A percentile compares a stretch with the other conserved stretches of the same genome.
phyloP scores from a whole-genome alignment of 169 alveolate genomes.

The Cryptosporidium xiaoi region DNA sequence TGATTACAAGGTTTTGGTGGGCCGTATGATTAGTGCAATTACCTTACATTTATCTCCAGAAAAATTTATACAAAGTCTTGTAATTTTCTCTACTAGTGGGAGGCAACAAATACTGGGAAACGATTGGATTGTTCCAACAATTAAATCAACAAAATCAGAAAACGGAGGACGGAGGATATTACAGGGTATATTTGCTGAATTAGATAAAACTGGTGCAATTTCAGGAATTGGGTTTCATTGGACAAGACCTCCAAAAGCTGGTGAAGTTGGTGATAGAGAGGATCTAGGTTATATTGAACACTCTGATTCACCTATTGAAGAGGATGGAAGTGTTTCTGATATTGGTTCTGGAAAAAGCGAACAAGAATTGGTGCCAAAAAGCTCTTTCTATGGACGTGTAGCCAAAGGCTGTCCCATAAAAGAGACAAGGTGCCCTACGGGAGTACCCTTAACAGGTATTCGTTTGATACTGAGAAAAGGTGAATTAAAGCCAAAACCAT shows the following conservation, averaged over 20 bases:
- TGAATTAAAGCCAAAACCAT: conserved; percentile 56
- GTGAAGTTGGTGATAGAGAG: conserved; percentile 68
- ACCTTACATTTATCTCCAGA: conserved; percentile 65
- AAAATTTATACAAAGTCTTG: conserved; percentile 64
- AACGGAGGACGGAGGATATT: conserved; percentile 54
- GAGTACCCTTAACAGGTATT: conserved; percentile 60
- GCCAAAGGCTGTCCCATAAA: conserved; percentile 53
- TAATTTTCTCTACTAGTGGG: conserved; percentile 38
- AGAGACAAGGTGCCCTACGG: conserved; percentile 66
- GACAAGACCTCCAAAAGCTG: conserved; percentile 35
- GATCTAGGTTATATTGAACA: conserved; percentile 37
- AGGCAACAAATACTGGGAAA: conserved; percentile 51
- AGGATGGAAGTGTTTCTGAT: not conserved
- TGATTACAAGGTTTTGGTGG: conserved; percentile 58
- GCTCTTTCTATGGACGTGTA: conserved; percentile 66
- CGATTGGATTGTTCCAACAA: conserved; percentile 62
- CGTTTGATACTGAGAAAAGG: conserved; percentile 62
- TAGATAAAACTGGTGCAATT: conserved; percentile 69
- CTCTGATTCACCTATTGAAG: conserved; percentile 12
- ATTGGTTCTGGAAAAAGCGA: not conserved
- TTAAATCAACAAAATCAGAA: conserved; percentile 55
- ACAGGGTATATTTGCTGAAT: conserved; percentile 60
- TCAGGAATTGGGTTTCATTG: conserved; percentile 72
- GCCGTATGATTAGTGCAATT: conserved; percentile 57
- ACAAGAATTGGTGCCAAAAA: conserved; percentile 58